A percentile compares a stretch with the other conserved stretches of the same genome.
These are phyloP conservation scores for Diversispora eburnea DNA, from an alignment of 192 early-diverging fungal genomes.

Conservation along the genomic window DNA sequence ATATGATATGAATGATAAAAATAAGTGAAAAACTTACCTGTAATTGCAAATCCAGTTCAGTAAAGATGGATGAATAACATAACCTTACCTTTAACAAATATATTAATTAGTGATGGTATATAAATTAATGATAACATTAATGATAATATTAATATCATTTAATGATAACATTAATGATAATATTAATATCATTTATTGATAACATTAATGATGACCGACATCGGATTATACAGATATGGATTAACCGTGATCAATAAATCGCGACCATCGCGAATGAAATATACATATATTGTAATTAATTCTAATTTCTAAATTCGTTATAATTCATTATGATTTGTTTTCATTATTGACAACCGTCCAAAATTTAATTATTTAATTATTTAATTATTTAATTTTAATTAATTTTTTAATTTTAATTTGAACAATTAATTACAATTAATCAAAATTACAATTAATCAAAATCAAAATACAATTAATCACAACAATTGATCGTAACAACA, in stretches of 20 bases:
- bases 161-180: neutral
- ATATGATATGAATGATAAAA: neutral
- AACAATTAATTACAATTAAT: neutral
- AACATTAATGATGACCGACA: constrained; percentile 81
- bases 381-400: neutral
- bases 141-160: too few species aligned
- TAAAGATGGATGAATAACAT: constrained; percentile 80
- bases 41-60: constrained; percentile 65
- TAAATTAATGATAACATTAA: too few species aligned
- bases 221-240: too few species aligned
- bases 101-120: constrained; percentile 48
- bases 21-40: constrained; percentile 49
- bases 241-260: too few species aligned
- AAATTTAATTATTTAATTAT: neutral
- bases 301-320: too few species aligned
- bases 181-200: constrained; percentile 23
- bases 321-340: constrained; percentile 49
- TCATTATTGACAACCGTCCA: constrained; percentile 88
- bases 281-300: neutral
- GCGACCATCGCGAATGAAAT: constrained; percentile 67
- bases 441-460: too few species aligned
- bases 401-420: neutral
- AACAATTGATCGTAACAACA: neutral
- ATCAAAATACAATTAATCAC: neutral
- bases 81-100: constrained; percentile 79